A percentile compares a stretch with the other conserved stretches of the same genome.
Conservation (phyloP, 371 early-diverging fungal species). For the Lichtheimia ramosa region DNA sequence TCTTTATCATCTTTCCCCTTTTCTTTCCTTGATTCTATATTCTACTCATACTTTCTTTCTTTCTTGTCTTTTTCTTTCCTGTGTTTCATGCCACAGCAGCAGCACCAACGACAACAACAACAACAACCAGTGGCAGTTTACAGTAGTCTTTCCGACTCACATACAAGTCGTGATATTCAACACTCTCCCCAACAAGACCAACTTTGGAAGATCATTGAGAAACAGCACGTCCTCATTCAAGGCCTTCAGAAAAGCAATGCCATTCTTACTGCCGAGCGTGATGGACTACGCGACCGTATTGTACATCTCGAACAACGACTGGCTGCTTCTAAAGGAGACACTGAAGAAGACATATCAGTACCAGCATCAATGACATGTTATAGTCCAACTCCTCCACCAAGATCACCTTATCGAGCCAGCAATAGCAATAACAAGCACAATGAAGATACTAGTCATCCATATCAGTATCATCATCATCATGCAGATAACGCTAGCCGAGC, state of each 20-base stretch:
- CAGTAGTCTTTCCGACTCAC: not conserved
- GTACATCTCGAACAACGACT: conserved; percentile 25
- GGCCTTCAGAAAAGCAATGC: conserved; percentile 63
- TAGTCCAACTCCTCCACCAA: conserved; percentile 15
- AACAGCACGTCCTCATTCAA: conserved; percentile 82
- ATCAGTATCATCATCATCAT: conserved; percentile 12
- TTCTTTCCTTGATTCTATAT: not conserved
- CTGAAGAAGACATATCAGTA: not conserved
- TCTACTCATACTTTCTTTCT: not conserved
- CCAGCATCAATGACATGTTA: not conserved
- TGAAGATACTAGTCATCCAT: not conserved
- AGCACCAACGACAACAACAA: not conserved
- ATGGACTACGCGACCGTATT: conserved; percentile 47
- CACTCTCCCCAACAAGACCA: conserved; percentile 70
- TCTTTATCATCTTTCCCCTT: not conserved
- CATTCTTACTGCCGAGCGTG: conserved; percentile 53
- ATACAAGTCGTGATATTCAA: not conserved
- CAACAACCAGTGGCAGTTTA: conserved; percentile 6
- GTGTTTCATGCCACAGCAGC: not conserved
- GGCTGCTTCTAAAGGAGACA: conserved; percentile 3
- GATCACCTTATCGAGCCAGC: conserved; percentile 23
- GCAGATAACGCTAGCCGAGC: conserved; percentile 25
- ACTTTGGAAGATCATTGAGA: conserved; percentile 89
- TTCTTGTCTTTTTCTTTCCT: not conserved
- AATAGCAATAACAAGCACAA: not conserved